Evolutionary conservation across 352 stramenopile species (phyloP).

Genomic region (Phytopythium ostracodes): DNA sequence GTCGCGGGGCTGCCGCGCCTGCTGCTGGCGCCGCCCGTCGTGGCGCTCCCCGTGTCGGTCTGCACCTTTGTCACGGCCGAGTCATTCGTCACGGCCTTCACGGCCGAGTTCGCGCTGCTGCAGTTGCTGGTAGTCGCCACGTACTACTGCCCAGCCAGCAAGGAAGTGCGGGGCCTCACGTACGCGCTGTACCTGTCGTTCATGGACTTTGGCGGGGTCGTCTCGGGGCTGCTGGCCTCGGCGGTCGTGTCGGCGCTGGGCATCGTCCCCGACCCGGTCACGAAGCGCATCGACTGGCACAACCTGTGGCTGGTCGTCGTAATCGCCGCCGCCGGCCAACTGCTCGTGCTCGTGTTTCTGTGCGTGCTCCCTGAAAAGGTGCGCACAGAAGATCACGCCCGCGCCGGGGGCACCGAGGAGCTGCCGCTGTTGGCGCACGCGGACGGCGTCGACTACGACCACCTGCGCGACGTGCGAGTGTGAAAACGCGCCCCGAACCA

Average conservation of each 20-base stretch:
- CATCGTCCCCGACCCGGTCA: constrained; percentile 50
- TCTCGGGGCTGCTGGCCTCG: constrained; percentile 62
- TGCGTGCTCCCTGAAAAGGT: constrained; percentile 68
- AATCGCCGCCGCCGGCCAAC: constrained; percentile 45
- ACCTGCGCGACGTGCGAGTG: constrained; percentile 16
- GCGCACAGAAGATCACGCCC: constrained; percentile 11
- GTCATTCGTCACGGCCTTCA: constrained; percentile 76
- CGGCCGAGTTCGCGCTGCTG: constrained; percentile 73
- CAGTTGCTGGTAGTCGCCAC: constrained; percentile 82
- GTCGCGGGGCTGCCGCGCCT: constrained; percentile 58
- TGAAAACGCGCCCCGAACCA: constrained; percentile 2
- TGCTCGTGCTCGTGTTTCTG: constrained; percentile 69
- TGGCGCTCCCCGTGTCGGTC: constrained; percentile 49
- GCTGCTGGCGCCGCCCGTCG: constrained; percentile 53
- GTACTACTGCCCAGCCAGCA: constrained; percentile 61
- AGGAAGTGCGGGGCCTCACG: constrained; percentile 61
- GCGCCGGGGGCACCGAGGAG: constrained; percentile 27
- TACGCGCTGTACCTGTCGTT: constrained; percentile 82
- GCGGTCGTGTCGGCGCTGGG: constrained; percentile 48
- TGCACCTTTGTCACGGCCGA: constrained; percentile 65
- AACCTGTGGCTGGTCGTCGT: constrained; percentile 61
- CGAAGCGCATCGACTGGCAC: constrained; percentile 55
- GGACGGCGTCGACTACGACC: constrained; percentile 10
- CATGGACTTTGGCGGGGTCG: constrained; percentile 82
- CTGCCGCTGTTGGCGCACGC: constrained; percentile 38